phyloP scores from a whole-genome alignment of 805 yeast genomes.

The Candida sakaeoensis region DNA sequence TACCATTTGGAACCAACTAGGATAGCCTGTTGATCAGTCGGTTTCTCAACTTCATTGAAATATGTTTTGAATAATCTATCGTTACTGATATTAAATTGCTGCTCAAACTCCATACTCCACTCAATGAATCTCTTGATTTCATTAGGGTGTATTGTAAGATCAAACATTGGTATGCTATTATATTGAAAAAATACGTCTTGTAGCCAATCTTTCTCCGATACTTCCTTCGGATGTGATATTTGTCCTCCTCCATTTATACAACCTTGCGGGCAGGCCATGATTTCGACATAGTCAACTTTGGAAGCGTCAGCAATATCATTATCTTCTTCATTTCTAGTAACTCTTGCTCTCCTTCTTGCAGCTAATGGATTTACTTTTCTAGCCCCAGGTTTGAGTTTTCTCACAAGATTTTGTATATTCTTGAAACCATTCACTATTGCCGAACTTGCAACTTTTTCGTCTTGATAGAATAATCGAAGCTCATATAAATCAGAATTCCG shows the following conservation, averaged over 20 bases:
- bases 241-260: slow-evolving; percentile 98
- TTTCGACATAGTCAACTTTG: slow-evolving; percentile 77
- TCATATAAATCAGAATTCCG: slow-evolving; percentile 77
- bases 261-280: slow-evolving; percentile 98
- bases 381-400: slow-evolving; percentile 58
- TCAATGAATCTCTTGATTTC: slow-evolving; percentile 15
- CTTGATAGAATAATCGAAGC: slow-evolving; percentile 47
- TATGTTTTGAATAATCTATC: slow-evolving; percentile 42
- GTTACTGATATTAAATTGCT: slow-evolving; percentile 23
- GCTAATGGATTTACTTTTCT: slow-evolving; percentile 34
- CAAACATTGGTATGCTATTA: slow-evolving; percentile 24
- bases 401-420: slow-evolving; percentile 88
- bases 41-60: slow-evolving; percentile 50
- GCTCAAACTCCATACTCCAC: slow-evolving; percentile 36
- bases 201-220: slow-evolving; percentile 43
- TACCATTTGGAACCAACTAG: slow-evolving; percentile 59
- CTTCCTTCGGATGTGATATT: slow-evolving; percentile 46
- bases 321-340: slow-evolving; percentile 13
- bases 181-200: slow-evolving; percentile 32
- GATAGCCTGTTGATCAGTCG: slow-evolving; percentile 44
- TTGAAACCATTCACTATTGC: slow-evolving; percentile 84
- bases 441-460: slow-evolving; percentile 44
- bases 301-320: slow-evolving; percentile 52
- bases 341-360: slow-evolving; percentile 43
- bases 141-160: slow-evolving; percentile 5